phyloP scores from a whole-genome alignment of 176 grass and related monocot species.

The Carex scoparia region DNA sequence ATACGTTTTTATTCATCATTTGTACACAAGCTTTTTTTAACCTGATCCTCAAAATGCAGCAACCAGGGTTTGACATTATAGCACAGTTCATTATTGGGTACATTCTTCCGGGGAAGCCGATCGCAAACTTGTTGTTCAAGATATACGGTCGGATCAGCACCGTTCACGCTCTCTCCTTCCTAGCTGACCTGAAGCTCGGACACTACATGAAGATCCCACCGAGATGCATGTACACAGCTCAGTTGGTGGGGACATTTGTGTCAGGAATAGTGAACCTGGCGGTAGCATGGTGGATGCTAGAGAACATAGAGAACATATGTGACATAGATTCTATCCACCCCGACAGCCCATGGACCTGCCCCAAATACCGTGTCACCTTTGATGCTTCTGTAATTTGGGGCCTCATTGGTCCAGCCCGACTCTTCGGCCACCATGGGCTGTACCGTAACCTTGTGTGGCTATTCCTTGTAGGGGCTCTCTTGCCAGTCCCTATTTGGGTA shows the following conservation, averaged over 20 bases:
- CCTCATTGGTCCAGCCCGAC: conserved; percentile 62
- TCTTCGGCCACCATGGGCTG: conserved; percentile 57
- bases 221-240: conserved; percentile 85
- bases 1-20: not conserved
- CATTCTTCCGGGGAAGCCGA: conserved; percentile 76
- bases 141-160: conserved; percentile 95
- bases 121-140: conserved; percentile 94
- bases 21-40: not conserved
- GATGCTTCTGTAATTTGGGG: conserved; percentile 96
- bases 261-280: conserved; percentile 76
- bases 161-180: conserved; percentile 79
- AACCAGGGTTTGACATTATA: conserved; percentile 94
- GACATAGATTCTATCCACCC: conserved; percentile 71
- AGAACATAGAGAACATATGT: conserved; percentile 85
- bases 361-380: conserved; percentile 83
- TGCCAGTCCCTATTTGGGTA: conserved; percentile 78
- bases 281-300: conserved; percentile 97
- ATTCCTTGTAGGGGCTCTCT: conserved; percentile 62
- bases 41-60: conserved; percentile 26
- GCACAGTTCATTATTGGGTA: conserved; percentile 92
- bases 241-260: conserved; percentile 79
- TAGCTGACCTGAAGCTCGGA: conserved; percentile 87
- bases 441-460: conserved; percentile 98
- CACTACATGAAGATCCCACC: conserved; percentile 98
- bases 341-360: conserved; percentile 95